phyloP scores from a whole-genome alignment of 208 protist genomes.

The Leishmania gerbilli region DNA sequence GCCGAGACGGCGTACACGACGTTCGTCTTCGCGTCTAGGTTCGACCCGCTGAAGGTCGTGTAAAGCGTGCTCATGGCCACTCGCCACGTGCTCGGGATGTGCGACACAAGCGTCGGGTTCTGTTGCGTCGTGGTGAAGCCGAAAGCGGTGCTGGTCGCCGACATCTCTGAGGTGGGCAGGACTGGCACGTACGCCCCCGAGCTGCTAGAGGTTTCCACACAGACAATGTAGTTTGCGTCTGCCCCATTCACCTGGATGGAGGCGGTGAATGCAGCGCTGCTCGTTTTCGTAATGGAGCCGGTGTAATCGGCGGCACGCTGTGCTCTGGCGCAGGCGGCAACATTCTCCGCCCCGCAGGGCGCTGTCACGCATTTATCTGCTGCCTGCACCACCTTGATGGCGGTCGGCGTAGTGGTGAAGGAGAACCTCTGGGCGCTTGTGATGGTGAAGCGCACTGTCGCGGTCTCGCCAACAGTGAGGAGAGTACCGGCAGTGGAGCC shows the following conservation, averaged over 20 bases:
- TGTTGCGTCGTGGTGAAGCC: conserved; percentile 42
- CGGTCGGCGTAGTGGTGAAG: conserved; percentile 25
- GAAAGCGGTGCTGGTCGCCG: conserved; percentile 41
- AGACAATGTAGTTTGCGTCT: conserved; percentile 65
- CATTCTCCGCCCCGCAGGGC: conserved; percentile 40
- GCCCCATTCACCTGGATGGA: conserved; percentile 29
- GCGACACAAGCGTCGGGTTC: conserved; percentile 40
- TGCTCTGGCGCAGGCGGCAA: conserved; percentile 56
- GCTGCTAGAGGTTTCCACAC: conserved; percentile 42
- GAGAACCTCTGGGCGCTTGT: conserved; percentile 31
- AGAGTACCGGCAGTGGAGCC: conserved; percentile 3
- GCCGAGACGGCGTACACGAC: conserved; percentile 47
- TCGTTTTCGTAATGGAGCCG: conserved; percentile 28
- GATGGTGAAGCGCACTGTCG: conserved; percentile 43
- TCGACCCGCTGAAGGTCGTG: conserved; percentile 57
- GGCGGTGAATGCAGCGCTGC: conserved; percentile 21
- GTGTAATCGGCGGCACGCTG: conserved; percentile 51
- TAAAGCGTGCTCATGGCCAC: conserved; percentile 52
- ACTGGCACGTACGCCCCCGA: conserved; percentile 64
- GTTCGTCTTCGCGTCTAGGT: conserved; percentile 51
- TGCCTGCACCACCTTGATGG: conserved; percentile 66
- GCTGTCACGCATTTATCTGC: conserved; percentile 52
- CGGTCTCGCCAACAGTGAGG: conserved; percentile 65
- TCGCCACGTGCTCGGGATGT: conserved; percentile 61
- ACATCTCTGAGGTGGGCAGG: conserved; percentile 28